phyloP scores from a whole-genome alignment of 106 monocot genomes.

The Dendrobium nobile region DNA sequence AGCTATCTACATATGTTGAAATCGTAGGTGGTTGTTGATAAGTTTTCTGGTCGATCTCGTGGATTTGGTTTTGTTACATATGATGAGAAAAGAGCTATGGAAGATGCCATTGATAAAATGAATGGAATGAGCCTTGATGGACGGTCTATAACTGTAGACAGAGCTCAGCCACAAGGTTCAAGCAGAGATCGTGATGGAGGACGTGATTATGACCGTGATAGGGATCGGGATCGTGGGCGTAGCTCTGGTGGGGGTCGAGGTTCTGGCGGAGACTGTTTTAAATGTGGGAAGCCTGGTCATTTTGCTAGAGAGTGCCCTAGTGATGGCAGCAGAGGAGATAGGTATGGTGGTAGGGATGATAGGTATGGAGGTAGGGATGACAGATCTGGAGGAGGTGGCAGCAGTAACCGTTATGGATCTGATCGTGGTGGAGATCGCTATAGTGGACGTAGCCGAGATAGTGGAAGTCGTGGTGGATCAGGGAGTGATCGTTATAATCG shows the following conservation, averaged over 20 bases:
- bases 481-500: constrained; percentile 66
- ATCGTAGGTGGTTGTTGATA: constrained; percentile 70
- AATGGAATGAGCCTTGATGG: constrained; percentile 95
- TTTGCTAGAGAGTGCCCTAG: constrained; percentile 96
- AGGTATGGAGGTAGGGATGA: constrained; percentile 15
- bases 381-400: constrained; percentile 24
- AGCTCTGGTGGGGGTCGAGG: constrained; percentile 21
- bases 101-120: constrained; percentile 95
- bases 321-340: constrained; percentile 75
- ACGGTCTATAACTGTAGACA: constrained; percentile 83
- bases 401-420: constrained; percentile 42
- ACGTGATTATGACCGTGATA: constrained; percentile 55
- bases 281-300: constrained; percentile 96
- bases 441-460: constrained; percentile 52
- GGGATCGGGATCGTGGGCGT: constrained; percentile 33
- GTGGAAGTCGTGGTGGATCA: constrained; percentile 45
- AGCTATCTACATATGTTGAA: not conserved
- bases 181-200: constrained; percentile 55
- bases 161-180: constrained; percentile 76
- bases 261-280: constrained; percentile 70
- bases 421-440: constrained; percentile 59
- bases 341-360: constrained; percentile 36
- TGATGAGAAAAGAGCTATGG: constrained; percentile 79
- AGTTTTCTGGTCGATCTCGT: constrained; percentile 75
- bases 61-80: constrained; percentile 96